Evolutionary conservation across 2,329 filamentous ascomycete genomes (phyloP), one percentile per base, ranked within the genome.

Genomic region (Xylaria multiplex): DNA sequence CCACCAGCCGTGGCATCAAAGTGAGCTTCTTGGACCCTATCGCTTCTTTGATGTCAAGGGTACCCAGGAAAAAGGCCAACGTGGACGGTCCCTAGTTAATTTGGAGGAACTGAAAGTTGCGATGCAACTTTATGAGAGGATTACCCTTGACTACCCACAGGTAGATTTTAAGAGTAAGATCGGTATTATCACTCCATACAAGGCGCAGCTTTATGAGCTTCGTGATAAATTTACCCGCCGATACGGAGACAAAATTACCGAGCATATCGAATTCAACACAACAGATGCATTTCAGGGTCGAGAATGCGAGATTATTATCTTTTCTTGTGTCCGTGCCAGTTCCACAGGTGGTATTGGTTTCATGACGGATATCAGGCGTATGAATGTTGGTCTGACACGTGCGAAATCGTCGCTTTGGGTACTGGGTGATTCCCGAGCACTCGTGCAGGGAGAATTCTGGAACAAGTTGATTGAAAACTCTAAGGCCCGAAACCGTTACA

Each of bases 391-490:
- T 81, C 84, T 99, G 66, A 99, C 96, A 24, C 91, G 96, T 83
- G 96, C 96, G 5, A 97, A 97, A 79, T 97, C 93, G 9, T 97
- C 95, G 40, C 85, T 99, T 9, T 99, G 95, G 92, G 95, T 99
- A 64, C 85, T 99, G 30, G 96, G 96, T 71, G 96, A 98, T 79
- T 96, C 96, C 0, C 86, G 91, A 64, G 93, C 94, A 40, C 85
- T 99, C 59, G 84, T 91, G 27, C 91, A 96, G 75, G 96, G 96
- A 66, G 88, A 96, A 75, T 97, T 93, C 79, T 99, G 96, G 96
- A 89, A 86, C 68, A 90, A 90, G 69, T 85, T 99, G 49, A 93
- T 99, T 59, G 86, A 91, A 40, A 92, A 99, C 79, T 91, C 96
- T 6, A 89, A 89, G 73, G 78, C 81, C 22, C 88, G 96, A 74